Evolutionary conservation across 371 early-diverging fungal genomes (phyloP).

Genomic region (Apophysomyces ossiformis): DNA sequence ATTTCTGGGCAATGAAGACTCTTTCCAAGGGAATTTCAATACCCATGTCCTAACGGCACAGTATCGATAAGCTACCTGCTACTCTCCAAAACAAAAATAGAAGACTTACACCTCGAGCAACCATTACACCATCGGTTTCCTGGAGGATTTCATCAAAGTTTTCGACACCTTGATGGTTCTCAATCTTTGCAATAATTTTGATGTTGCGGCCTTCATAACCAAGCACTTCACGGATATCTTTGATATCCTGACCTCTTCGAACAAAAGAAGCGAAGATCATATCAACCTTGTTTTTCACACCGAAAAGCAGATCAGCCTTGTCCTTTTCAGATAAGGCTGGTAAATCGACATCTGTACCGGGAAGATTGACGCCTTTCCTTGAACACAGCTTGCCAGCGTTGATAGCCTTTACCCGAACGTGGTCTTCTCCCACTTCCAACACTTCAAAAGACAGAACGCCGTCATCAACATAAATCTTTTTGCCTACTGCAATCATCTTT

Average conservation of each 20-base stretch:
- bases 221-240: slow-evolving; percentile 82
- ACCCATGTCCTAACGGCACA: slow-evolving; percentile 79
- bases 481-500: slow-evolving; percentile 78
- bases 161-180: slow-evolving; percentile 93
- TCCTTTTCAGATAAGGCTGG: slow-evolving; percentile 97
- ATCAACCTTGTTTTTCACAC: slow-evolving; percentile 93
- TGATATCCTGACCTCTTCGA: slow-evolving; percentile 88
- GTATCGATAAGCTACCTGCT: not conserved
- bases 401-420: slow-evolving; percentile 70
- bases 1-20: slow-evolving; percentile 95
- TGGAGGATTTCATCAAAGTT: slow-evolving; percentile 97
- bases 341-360: slow-evolving; percentile 83
- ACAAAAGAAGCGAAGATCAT: slow-evolving; percentile 98
- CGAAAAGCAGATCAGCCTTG: slow-evolving; percentile 89
- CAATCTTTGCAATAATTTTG: slow-evolving; percentile 96
- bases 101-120: slow-evolving; percentile 88
- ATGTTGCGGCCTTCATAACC: slow-evolving; percentile 81
- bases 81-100: slow-evolving; percentile 1
- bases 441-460: slow-evolving; percentile 83
- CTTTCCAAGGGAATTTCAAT: slow-evolving; percentile 95
- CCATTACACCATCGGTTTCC: slow-evolving; percentile 98
- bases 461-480: slow-evolving; percentile 84
- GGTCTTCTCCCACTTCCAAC: slow-evolving; percentile 60
- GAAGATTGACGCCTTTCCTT: slow-evolving; percentile 90
- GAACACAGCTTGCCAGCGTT: slow-evolving; percentile 75